Evolutionary conservation across 2,329 filamentous ascomycete genomes (phyloP).

Genomic region (Alternaria sp.): DNA sequence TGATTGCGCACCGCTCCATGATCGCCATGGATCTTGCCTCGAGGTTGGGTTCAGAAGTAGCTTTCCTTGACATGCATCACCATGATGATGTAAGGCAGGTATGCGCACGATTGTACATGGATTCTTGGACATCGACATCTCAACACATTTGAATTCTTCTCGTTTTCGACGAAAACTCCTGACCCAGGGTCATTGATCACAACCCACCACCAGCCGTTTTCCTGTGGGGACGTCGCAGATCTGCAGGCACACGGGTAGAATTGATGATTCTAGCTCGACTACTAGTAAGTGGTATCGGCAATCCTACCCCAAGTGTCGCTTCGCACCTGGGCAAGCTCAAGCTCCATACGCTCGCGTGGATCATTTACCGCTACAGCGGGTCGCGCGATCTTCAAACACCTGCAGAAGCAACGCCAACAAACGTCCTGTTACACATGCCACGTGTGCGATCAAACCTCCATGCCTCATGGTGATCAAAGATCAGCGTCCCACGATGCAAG

Average conservation of each 20-base stretch:
- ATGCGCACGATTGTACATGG: neutral
- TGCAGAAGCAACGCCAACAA: neutral
- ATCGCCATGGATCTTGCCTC: neutral
- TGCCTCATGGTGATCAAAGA: neutral
- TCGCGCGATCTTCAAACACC: neutral
- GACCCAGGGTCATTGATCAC: neutral
- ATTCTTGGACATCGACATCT: neutral
- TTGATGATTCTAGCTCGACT: neutral
- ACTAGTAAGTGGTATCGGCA: neutral
- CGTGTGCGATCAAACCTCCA: neutral
- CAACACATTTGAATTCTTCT: neutral
- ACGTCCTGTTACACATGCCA: constrained; percentile 2
- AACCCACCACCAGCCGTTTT: neutral
- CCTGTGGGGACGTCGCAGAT: neutral
- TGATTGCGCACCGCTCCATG: neutral
- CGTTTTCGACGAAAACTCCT: neutral
- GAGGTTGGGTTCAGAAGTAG: neutral
- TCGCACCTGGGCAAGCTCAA: neutral
- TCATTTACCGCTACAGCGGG: constrained; percentile 1
- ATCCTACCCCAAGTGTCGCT: neutral
- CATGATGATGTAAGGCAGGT: neutral
- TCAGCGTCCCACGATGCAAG: neutral
- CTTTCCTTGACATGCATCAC: neutral
- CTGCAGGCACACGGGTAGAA: neutral
- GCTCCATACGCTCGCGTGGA: neutral